phyloP scores from a whole-genome alignment of 306 rosid genomes.

The Bauhinia variegata region DNA sequence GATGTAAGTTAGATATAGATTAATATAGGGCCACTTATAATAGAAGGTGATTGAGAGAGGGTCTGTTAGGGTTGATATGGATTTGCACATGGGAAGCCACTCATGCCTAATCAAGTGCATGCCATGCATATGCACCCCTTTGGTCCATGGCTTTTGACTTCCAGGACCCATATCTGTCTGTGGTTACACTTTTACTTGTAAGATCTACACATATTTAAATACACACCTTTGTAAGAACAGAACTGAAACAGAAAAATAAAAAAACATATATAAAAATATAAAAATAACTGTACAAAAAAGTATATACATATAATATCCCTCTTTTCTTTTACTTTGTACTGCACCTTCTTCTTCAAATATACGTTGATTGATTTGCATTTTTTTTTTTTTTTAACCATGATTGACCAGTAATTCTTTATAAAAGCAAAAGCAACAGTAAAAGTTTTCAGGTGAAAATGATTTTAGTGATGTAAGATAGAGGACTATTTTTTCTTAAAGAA shows the following conservation, averaged over 20 bases:
- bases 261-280: too few species aligned
- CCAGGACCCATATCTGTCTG: slow-evolving; percentile 49
- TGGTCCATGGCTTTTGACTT: slow-evolving; percentile 41
- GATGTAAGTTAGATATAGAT: not conserved
- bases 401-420: too few species aligned
- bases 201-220: too few species aligned
- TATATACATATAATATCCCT: too few species aligned
- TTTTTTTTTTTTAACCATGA: not conserved
- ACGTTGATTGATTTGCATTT: slow-evolving; percentile 4
- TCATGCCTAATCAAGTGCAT: slow-evolving; percentile 54
- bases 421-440: too few species aligned
- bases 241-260: too few species aligned
- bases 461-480: too few species aligned
- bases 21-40: slow-evolving; percentile 10
- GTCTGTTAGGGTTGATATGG: not conserved
- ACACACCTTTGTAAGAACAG: too few species aligned
- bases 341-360: not conserved
- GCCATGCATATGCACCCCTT: slow-evolving; percentile 40
- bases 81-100: slow-evolving; percentile 64
- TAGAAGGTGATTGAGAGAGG: slow-evolving; percentile 30
- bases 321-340: slow-evolving; percentile 36
- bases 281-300: too few species aligned
- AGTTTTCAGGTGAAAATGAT: too few species aligned
- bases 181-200: slow-evolving; percentile 45
- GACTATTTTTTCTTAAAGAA: too few species aligned